Evolutionary conservation across 1,284 basidiomycete species (phyloP), one percentile per base, ranked within the genome.

Genomic region (Ustilago curta): DNA sequence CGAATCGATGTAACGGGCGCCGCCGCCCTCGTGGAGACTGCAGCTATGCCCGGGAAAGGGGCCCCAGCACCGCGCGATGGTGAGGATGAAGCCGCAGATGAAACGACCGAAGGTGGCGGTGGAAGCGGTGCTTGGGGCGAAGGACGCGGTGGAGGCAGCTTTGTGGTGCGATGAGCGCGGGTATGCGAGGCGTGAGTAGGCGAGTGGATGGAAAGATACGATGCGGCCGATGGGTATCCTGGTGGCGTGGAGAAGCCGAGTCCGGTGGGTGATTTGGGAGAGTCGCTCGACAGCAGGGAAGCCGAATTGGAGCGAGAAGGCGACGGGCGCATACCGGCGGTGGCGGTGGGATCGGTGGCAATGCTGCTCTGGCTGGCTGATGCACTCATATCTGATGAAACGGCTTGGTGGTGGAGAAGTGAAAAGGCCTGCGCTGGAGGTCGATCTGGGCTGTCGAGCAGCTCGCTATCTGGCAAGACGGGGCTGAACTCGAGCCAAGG

Each of bases 401-500:
- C 43, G 16, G 50, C 37, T 27, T 48, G 49, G n/a, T 48, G 40
- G 18, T 58, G 59, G 25, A 63, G 47, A 37, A 52, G 44, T 0
- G 59, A 42, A n/a, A 63, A 63, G 49, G 21, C 47, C 4, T 57
- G 47, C 4, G 58, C 39, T 11, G 52, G 32, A 8, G 25, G 42
- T 25, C 57, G 49, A 14, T 14, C 45, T 7, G 68, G 62, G 29
- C 50, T 57, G n/a, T 65, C 70, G 16, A 65, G 49, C 25, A 69
- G 52, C 32, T 73, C 70, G 9, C 43, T 16, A 27, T 69, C 70
- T 16, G 70, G 65, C 27, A 73, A 19, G 9, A 73, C 50, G 2
- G 70, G 66, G 50, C 70, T 73, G 47, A 73, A 73, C 54, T 73
- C 70, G 35, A 73, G 70, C 65, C 65, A 73, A 16, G 70, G 65